Percentiles rank a stretch among this genome's conserved stretches.
Conservation (phyloP, 257 asterid genomes). For the Coffea canephora region DNA sequence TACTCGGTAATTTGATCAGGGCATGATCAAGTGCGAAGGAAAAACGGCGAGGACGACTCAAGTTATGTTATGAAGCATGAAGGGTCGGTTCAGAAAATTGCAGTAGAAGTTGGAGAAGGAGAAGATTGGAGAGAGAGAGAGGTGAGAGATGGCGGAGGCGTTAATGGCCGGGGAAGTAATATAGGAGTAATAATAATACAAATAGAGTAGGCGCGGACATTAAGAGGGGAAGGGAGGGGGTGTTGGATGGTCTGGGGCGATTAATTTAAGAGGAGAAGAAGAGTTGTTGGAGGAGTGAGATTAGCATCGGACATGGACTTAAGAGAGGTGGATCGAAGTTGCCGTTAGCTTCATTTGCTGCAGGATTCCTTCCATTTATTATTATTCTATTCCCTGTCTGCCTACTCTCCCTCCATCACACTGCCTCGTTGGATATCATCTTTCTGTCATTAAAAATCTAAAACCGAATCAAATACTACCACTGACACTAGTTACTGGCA, state of each 20-base stretch:
- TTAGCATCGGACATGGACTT: no score
- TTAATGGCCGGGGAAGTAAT: slow-evolving; percentile 8
- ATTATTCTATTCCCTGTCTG: slow-evolving; percentile 19
- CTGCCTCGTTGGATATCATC: no score
- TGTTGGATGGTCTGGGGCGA: neutral
- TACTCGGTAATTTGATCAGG: no score
- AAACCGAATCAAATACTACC: no score
- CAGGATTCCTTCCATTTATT: neutral
- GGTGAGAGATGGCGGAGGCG: slow-evolving; percentile 14
- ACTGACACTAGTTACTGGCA: no score
- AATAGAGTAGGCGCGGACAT: neutral
- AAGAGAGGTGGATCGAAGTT: slow-evolving; percentile 22
- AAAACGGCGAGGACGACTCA: no score
- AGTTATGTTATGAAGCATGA: no score
- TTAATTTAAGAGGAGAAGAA: neutral
- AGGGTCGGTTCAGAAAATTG: neutral
- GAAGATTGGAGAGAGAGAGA: slow-evolving; percentile 7
- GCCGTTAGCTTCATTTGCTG: slow-evolving; percentile 8
- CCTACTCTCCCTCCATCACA: neutral
- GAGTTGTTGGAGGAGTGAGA: no score
- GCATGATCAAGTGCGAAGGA: no score
- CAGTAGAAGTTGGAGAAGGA: slow-evolving; percentile 24
- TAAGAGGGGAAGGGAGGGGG: neutral
- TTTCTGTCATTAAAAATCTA: no score
- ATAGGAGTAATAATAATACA: no score